These are phyloP conservation scores for Laguncularia racemosa DNA, from an alignment of 345 rosid genomes.

Conservation along the genomic window DNA sequence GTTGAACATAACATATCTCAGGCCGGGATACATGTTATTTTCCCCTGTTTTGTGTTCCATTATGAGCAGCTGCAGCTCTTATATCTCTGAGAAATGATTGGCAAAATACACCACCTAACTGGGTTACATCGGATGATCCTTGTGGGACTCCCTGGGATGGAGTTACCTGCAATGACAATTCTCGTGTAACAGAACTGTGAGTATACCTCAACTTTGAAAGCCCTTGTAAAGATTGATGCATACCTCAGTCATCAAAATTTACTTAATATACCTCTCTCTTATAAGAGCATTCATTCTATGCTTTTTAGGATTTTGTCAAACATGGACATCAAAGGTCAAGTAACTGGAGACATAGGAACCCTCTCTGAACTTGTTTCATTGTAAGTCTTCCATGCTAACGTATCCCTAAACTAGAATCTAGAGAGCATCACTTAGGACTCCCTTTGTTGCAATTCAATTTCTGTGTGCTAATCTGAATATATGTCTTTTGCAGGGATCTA, in stretches of 20 bases:
- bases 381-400: slow-evolving; percentile 38
- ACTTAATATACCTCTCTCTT: no score
- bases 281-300: not conserved
- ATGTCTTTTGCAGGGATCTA: slow-evolving; percentile 54
- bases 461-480: not conserved
- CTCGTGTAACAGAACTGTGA: slow-evolving; percentile 80
- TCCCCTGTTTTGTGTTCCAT: not conserved
- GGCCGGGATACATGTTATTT: not conserved
- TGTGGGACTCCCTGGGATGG: slow-evolving; percentile 93
- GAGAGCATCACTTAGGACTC: not conserved
- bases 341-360: slow-evolving; percentile 85
- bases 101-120: slow-evolving; percentile 73
- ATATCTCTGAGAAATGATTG: slow-evolving; percentile 69
- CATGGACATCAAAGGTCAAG: slow-evolving; percentile 75
- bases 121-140: slow-evolving; percentile 68
- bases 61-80: slow-evolving; percentile 56
- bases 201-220: slow-evolving; percentile 10
- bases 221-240: not conserved
- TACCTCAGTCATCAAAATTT: no score
- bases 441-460: not conserved
- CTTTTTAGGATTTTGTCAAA: slow-evolving; percentile 68
- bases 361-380: slow-evolving; percentile 71
- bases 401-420: not conserved
- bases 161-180: slow-evolving; percentile 50
- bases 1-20: not conserved